Conservation (phyloP, 306 rosid species). For the Neltuma alba region DNA sequence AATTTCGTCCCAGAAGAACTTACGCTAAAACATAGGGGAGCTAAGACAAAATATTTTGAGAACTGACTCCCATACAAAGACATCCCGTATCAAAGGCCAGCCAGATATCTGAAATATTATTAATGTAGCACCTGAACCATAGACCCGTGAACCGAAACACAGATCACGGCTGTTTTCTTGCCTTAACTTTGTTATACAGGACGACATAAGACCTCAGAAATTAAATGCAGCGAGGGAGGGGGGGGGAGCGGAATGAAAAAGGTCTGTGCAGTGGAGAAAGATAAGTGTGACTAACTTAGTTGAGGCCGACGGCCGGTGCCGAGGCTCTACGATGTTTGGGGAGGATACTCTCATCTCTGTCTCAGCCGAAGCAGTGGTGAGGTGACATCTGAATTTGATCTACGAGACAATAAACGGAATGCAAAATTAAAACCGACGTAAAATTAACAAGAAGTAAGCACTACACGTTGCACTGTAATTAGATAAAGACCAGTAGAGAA, state of each 20-base stretch:
- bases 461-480: neutral
- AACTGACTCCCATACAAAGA: neutral
- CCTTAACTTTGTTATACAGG: neutral
- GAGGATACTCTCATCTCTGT: constrained; percentile 71
- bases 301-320: constrained; percentile 70
- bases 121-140: neutral
- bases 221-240: neutral
- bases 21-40: neutral
- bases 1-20: neutral
- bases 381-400: constrained; percentile 34
- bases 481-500: neutral
- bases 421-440: neutral
- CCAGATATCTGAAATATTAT: neutral
- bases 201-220: neutral
- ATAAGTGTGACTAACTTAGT: constrained; percentile 45
- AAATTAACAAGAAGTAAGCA: neutral
- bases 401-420: neutral
- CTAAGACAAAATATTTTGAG: neutral
- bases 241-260: neutral
- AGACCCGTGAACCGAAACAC: neutral
- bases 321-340: constrained; percentile 65
- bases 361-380: constrained; percentile 34
- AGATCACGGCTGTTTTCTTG: constrained; percentile 1
- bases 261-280: neutral
- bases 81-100: neutral